Evolutionary conservation across 495 filamentous ascomycete species (phyloP), one percentile per base, ranked within the genome.

Genomic region (Xylaria cubensis): DNA sequence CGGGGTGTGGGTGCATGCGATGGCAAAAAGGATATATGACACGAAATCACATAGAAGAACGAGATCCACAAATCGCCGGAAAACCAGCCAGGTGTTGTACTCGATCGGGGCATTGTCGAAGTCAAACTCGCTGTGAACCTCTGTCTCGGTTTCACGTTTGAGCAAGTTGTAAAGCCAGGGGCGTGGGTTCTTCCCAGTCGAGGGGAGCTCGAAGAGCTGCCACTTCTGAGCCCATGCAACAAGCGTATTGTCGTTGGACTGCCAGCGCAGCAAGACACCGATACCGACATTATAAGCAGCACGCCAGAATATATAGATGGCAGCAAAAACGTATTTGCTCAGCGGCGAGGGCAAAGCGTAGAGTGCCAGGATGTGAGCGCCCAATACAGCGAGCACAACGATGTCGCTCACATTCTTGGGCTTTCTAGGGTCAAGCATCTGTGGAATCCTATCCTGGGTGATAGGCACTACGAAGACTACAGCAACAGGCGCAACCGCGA

Each of bases 41-140:
- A 93, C 90, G 82, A 99, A 98, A 82, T 99, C 96, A 84, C 95
- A 97, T 94, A 99, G 97, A 76, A 99, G 86, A 74, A 98, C 97
- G 77, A 98, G 83, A 77, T 99, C 96, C 68, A 98, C 96, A 17
- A 98, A 87, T 73, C 96, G 92, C 62, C 96, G 90, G 83, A 98
- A 99, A 69, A 97, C 88, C 21, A 99, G 89, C 96, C 96, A 99
- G 62, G 97, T 97, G 83, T 99, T 99, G 86, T 97, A 99, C 87
- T 99, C 96, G 81, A 98, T 86, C 12, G 96, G 96, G 1, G 95
- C 94, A 67, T 92, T 85, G 74, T 96, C 94, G 78, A 99, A 97
- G 68, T 92, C 91, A 85, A 98, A 99, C 82, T 98, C 94, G 74
- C 91, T 84, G 6, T 92, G 93, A 70, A 99, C 97, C 83, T 98